Conservation (phyloP, 2,329 filamentous ascomycete species). For the Coleophoma cylindrospora region DNA sequence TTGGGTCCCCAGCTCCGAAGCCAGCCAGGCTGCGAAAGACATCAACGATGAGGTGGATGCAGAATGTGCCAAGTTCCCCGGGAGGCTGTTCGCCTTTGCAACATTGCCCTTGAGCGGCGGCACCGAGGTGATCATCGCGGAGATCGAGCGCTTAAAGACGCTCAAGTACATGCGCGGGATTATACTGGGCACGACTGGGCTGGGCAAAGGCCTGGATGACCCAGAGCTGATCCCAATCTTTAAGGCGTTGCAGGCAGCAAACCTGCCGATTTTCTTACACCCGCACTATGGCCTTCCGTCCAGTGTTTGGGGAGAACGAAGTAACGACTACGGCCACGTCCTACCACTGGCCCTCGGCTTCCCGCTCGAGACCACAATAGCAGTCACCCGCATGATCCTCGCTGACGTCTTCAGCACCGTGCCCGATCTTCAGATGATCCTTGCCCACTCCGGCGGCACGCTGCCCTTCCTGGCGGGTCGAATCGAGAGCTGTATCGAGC, state of each 20-base stretch:
- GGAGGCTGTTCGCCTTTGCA: slow-evolving; percentile 77
- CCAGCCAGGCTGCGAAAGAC: slow-evolving; percentile 54
- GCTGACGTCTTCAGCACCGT: slow-evolving; percentile 79
- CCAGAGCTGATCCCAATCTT: slow-evolving; percentile 67
- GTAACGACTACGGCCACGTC: slow-evolving; percentile 76
- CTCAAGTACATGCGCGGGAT: slow-evolving; percentile 75
- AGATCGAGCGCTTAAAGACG: slow-evolving; percentile 56
- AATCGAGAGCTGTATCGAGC: slow-evolving; percentile 81
- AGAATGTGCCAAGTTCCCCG: slow-evolving; percentile 62
- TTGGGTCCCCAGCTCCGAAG: slow-evolving; percentile 61
- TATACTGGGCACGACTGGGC: slow-evolving; percentile 79
- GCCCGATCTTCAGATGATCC: slow-evolving; percentile 62
- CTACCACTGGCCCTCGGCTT: slow-evolving; percentile 82
- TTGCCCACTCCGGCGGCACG: slow-evolving; percentile 86
- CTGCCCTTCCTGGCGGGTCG: slow-evolving; percentile 83
- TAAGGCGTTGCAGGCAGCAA: slow-evolving; percentile 57
- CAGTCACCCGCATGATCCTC: slow-evolving; percentile 82
- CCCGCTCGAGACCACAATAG: slow-evolving; percentile 89
- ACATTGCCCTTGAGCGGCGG: slow-evolving; percentile 72
- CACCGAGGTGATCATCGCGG: slow-evolving; percentile 52
- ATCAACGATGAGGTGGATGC: slow-evolving; percentile 76
- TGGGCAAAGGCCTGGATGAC: slow-evolving; percentile 80
- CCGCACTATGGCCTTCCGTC: slow-evolving; percentile 86
- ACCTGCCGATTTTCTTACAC: slow-evolving; percentile 74
- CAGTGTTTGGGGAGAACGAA: slow-evolving; percentile 71